Base-by-base conservation (phyloP, 371 early-diverging fungal genomes). In the Mucor racemosus region DNA sequence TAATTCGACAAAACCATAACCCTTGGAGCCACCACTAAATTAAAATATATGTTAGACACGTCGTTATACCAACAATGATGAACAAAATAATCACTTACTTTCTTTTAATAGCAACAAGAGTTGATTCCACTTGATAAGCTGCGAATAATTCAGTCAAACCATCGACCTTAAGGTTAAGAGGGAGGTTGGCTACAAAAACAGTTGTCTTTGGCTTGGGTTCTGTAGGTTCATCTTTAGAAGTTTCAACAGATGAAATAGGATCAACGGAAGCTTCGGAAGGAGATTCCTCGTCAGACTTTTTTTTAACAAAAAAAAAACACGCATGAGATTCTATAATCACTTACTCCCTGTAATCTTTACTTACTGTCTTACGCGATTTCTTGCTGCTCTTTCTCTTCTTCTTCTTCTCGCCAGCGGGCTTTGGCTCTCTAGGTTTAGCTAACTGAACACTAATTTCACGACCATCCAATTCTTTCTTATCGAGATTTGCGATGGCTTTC, bases 1-100 rank as follows among this genome's bases (percentile, higher is more conserved):
- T 60, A 95, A 83, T 66, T 95, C 95, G 44, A 97, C 94, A 76
- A 98, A 97, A 53, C 97, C 97, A 77, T 91, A 97, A 57, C 97
- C 96, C 80, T 94, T 94, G 81, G 91, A 89, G 58, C 91, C 89
- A 26, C 91, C 91, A 40, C 71, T 74, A 34, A 17, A 58, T 31
- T 10, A 26, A 26, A 42, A 41, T 11, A 40, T n/a, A 11, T 46
- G 17, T 39, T 26, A 44, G 44, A 33, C 6, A 3, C 15, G 34
- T 19, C 11, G 31, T 11, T 15, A 54, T 36, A 26, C 19, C 34
- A 54, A 17, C 14, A 21, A 4, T 33, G 36, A 26, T 50, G 0
- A 41, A 46, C 15, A 21, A 7, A 58, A 5, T 15, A 13, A 21
- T 3, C 8, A 62, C 73, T 70, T 67, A 74, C 74, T 62, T 74